phyloP scores from a whole-genome alignment of 352 stramenopile genomes.

The Elongisporangium anandrum region DNA sequence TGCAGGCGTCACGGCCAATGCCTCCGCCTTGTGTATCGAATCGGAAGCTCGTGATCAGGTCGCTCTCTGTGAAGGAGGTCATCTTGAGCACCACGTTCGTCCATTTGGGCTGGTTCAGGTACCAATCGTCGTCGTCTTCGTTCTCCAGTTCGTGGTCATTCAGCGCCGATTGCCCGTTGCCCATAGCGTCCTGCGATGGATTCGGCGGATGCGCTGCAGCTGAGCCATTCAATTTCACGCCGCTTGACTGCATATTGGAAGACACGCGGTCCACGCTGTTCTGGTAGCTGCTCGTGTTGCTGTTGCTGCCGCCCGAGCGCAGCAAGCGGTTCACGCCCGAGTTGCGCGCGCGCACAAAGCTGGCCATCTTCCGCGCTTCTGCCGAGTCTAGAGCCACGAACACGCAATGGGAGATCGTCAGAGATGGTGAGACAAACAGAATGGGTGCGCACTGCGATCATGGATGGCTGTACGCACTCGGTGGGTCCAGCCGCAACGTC shows the following conservation, averaged over 20 bases:
- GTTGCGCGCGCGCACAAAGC: slow-evolving; percentile 46
- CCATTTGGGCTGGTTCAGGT: slow-evolving; percentile 40
- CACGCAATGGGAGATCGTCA: not conserved
- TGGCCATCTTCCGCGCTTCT: slow-evolving; percentile 41
- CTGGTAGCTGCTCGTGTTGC: slow-evolving; percentile 23
- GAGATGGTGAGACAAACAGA: not conserved
- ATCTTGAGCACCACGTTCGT: slow-evolving; percentile 81
- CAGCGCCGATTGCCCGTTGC: slow-evolving; percentile 9
- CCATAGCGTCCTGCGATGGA: slow-evolving; percentile 3
- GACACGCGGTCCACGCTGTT: slow-evolving; percentile 9
- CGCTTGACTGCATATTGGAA: slow-evolving; percentile 5
- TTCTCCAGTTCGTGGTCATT: slow-evolving; percentile 5
- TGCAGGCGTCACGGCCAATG: slow-evolving; percentile 46
- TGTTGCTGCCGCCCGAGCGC: slow-evolving; percentile 15
- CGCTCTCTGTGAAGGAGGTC: slow-evolving; percentile 72
- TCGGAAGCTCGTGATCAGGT: slow-evolving; percentile 69
- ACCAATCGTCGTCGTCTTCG: slow-evolving; percentile 19
- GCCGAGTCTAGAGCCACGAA: slow-evolving; percentile 23
- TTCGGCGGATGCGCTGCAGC: slow-evolving; percentile 3
- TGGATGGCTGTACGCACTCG: slow-evolving; percentile 29
- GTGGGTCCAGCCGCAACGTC: slow-evolving; percentile 49
- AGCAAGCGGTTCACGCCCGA: slow-evolving; percentile 62
- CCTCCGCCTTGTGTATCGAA: slow-evolving; percentile 45
- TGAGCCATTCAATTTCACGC: slow-evolving; percentile 13
- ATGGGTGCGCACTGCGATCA: not conserved